Evolutionary conservation across 306 rosid species (phyloP), one percentile per base, ranked within the genome.

Genomic region (Dryas alaskensis): DNA sequence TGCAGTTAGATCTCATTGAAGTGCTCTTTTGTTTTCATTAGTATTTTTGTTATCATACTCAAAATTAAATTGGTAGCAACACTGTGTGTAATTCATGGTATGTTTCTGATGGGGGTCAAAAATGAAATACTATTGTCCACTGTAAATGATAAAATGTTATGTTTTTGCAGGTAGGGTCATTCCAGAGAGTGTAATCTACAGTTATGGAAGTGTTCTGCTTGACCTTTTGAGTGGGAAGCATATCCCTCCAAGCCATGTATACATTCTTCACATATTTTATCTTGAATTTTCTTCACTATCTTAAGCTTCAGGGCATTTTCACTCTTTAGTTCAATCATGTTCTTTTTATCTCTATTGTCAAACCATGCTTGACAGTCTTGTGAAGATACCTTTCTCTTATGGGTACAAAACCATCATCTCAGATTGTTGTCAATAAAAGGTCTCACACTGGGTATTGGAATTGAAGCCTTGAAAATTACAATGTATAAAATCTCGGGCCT

Each of bases 161-260:
- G 49, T 31, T 69, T 49, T 69, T 31, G 58, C 37, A 51, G 73
- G 61, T 16, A 51, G 60, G 46, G 73, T 69, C 60, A 69, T 69
- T n/a, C 73, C 73, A 16, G 73, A 69, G 31, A 69, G 73, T 69
- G 73, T 68, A 22, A 68, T 68, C 46, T 69, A 69, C 49, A 69
- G 73, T 69, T 68, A 68, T 69, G 73, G 60, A 40, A 69, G 60
- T 39, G 73, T 69, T 51, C 73, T 51, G 53, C 73, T 69, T 5
- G 61, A 51, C 73, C 60, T 69, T 27, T 69, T 69, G 73, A 69
- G 61, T 39, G 73, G 73, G 39, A 69, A 69, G 52, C 73, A 51
- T 51, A 69, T 69, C 48, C 73, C 73, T 69, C 49, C 61, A 7
- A 69, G 73, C 61, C 73, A 69, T 5, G 98, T 90, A 90, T 57